A percentile compares a stretch with the other conserved stretches of the same genome.
These are phyloP conservation scores for Epichloe festucae DNA, from an alignment of 2,329 filamentous ascomycete genomes.

Conservation along the genomic window DNA sequence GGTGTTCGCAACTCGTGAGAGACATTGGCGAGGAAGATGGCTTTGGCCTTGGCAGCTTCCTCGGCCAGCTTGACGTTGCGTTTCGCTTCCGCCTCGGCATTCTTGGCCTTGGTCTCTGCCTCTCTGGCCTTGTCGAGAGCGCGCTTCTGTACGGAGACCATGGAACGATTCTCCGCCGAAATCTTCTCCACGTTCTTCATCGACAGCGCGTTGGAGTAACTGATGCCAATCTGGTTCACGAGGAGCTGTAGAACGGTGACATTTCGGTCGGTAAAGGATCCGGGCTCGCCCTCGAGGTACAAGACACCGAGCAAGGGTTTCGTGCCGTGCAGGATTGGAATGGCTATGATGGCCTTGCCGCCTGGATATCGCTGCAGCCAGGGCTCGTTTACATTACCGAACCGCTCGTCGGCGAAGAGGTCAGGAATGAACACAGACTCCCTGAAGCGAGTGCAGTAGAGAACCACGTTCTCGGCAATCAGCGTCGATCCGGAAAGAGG, in stretches of 20 bases:
- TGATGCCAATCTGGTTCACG: conserved; percentile 66
- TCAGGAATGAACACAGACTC: conserved; percentile 65
- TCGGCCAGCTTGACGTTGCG: conserved; percentile 71
- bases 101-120: conserved; percentile 64
- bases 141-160: conserved; percentile 65
- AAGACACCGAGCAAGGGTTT: conserved; percentile 60
- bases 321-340: conserved; percentile 62
- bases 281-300: conserved; percentile 62
- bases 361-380: conserved; percentile 57
- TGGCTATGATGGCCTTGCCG: conserved; percentile 65
- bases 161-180: conserved; percentile 63
- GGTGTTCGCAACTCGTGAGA: conserved; percentile 73
- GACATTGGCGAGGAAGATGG: conserved; percentile 68
- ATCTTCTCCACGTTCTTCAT: conserved; percentile 65
- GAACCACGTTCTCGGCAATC: conserved; percentile 63
- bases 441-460: conserved; percentile 65
- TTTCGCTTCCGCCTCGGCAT: conserved; percentile 63
- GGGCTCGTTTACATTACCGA: conserved; percentile 58
- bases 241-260: conserved; percentile 55
- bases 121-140: conserved; percentile 59
- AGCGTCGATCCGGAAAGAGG: conserved; percentile 52
- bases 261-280: conserved; percentile 65
- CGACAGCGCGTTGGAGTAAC: conserved; percentile 53
- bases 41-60: conserved; percentile 72
- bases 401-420: conserved; percentile 61